Evolutionary conservation across 306 rosid genomes (phyloP).

Genomic region (Biancaea sappan): DNA sequence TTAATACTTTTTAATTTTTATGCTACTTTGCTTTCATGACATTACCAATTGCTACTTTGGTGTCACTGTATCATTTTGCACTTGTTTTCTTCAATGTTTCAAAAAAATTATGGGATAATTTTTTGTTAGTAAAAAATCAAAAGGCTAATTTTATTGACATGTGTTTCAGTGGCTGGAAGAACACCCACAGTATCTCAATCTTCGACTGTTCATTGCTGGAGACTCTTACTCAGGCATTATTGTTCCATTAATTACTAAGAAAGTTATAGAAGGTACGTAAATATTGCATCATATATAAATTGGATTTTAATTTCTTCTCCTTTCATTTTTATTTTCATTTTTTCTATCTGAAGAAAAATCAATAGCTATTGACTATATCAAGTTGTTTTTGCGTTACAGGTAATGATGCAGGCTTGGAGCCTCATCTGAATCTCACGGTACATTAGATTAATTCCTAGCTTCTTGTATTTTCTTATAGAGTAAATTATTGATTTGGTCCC

Average conservation of each 20-base stretch:
- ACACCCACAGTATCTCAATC: slow-evolving; percentile 18
- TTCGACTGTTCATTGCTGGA: slow-evolving; percentile 32
- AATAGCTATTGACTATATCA: background rate
- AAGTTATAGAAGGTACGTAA: slow-evolving; percentile 29
- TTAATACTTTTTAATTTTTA: too few species aligned
- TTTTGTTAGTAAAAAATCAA: background rate
- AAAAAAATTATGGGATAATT: too few species aligned
- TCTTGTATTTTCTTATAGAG: too few species aligned
- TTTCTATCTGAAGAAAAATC: background rate
- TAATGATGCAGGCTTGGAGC: slow-evolving; percentile 26
- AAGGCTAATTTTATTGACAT: background rate
- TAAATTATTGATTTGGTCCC: too few species aligned
- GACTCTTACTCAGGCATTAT: slow-evolving; percentile 31
- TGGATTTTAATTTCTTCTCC: background rate
- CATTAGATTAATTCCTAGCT: background rate
- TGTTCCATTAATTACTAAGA: slow-evolving; percentile 23
- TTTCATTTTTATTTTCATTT: background rate
- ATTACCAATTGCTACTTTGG: too few species aligned
- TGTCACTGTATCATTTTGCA: too few species aligned
- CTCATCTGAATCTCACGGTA: slow-evolving; percentile 30
- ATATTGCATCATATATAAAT: background rate
- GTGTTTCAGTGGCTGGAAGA: slow-evolving; percentile 31
- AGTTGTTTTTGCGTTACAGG: background rate
- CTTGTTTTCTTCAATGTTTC: too few species aligned
- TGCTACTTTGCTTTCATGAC: too few species aligned